Evolutionary conservation across 331 rosid genomes (phyloP).

Genomic region (Malus hybrid): DNA sequence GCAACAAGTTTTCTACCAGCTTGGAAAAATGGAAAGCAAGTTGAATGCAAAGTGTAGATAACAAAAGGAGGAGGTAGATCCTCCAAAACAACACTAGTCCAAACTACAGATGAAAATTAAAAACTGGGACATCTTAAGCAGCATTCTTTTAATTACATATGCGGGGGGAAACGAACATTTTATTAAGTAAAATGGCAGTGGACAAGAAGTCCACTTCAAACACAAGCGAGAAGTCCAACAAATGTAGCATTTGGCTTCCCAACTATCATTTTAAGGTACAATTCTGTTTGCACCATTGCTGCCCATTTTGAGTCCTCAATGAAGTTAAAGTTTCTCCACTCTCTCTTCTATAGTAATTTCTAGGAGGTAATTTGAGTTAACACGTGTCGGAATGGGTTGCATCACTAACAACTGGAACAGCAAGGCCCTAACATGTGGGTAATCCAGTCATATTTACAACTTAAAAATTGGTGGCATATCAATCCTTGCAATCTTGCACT

Average conservation of each 20-base stretch:
- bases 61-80: neutral
- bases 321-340: neutral
- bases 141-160: neutral
- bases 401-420: neutral
- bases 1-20: neutral
- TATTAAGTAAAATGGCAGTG: too few species aligned
- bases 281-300: neutral
- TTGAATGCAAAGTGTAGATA: neutral
- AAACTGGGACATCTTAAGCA: neutral
- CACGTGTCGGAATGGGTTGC: neutral
- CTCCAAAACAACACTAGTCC: neutral
- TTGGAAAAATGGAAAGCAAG: neutral
- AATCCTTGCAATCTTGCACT: neutral
- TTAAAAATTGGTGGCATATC: neutral
- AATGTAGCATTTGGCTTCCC: neutral
- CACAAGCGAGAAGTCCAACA: neutral
- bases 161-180: neutral
- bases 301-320: neutral
- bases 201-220: too few species aligned
- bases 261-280: neutral
- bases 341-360: neutral
- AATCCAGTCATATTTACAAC: neutral
- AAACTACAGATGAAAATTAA: neutral
- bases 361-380: neutral
- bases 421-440: neutral